Conservation (phyloP, 2,329 filamentous ascomycete genomes). For the Aspergillus sp. region DNA sequence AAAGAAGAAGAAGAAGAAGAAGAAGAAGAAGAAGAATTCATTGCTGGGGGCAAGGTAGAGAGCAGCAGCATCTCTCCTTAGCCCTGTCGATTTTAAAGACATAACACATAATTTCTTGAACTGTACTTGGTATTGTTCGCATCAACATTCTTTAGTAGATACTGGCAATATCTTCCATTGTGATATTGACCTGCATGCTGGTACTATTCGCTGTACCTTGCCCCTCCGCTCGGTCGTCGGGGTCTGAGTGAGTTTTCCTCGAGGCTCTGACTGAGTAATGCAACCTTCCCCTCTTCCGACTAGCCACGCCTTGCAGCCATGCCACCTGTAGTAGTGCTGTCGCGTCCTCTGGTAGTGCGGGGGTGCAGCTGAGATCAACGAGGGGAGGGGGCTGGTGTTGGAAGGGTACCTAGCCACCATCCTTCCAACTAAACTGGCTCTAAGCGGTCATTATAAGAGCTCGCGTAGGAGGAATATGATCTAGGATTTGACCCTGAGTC, state of each 20-base stretch:
- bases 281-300: neutral
- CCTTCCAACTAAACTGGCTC: neutral
- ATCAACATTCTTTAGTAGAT: too few relatives aligned
- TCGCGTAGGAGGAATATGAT: neutral
- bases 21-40: neutral
- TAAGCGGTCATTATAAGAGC: neutral
- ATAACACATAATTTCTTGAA: neutral
- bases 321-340: constrained; percentile 5
- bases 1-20: neutral
- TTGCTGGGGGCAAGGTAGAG: neutral
- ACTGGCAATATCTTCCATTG: too few relatives aligned
- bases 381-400: neutral
- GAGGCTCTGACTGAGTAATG: neutral
- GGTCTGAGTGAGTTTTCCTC: neutral
- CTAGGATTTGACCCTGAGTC: neutral
- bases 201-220: neutral
- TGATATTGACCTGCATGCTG: too few relatives aligned
- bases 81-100: neutral
- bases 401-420: neutral
- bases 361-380: constrained; percentile 5
- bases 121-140: neutral
- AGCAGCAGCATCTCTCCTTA: neutral
- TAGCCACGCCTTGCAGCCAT: constrained; percentile 1
- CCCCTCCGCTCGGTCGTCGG: neutral
- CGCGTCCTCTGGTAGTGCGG: constrained; percentile 12